Evolutionary conservation across 2,329 filamentous ascomycete species (phyloP).

Genomic region (Macrophomina pseudophaseolina): DNA sequence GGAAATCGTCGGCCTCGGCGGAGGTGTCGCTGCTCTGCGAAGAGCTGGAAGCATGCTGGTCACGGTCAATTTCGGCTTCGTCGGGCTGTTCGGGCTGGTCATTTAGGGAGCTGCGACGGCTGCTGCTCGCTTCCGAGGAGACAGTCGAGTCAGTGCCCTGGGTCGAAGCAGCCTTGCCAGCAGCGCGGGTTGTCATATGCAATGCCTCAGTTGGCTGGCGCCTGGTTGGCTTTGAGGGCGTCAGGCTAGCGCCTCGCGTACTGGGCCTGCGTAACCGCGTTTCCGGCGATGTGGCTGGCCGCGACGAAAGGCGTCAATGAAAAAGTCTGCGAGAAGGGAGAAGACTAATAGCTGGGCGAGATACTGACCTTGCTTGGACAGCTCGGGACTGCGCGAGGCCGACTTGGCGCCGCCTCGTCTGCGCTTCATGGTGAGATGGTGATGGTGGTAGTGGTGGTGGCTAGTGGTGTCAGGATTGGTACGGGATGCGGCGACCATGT

Average conservation of each 20-base stretch:
- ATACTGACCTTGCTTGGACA: slow-evolving; percentile 22
- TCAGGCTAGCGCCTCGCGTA: slow-evolving; percentile 43
- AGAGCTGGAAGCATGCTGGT: slow-evolving; percentile 3
- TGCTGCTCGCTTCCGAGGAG: slow-evolving; percentile 42
- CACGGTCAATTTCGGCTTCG: slow-evolving; percentile 10
- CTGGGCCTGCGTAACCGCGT: slow-evolving; percentile 37
- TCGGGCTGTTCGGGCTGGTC: slow-evolving; percentile 17
- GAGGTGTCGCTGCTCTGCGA: neutral
- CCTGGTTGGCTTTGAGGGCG: slow-evolving; percentile 39
- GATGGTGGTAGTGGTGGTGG: neutral
- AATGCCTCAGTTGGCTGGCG: slow-evolving; percentile 54
- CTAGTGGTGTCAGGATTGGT: slow-evolving; percentile 16
- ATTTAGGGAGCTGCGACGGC: slow-evolving; percentile 47
- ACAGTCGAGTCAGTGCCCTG: slow-evolving; percentile 39
- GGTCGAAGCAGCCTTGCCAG: slow-evolving; percentile 46
- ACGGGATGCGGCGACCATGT: slow-evolving; percentile 22
- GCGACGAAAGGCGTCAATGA: slow-evolving; percentile 20
- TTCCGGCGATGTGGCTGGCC: slow-evolving; percentile 39
- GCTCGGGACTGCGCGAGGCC: slow-evolving; percentile 18
- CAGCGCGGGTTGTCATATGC: slow-evolving; percentile 56
- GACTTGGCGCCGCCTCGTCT: slow-evolving; percentile 25
- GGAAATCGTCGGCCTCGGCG: slow-evolving; percentile 21
- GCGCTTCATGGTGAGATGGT: slow-evolving; percentile 21
- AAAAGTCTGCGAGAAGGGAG: slow-evolving; percentile 6
- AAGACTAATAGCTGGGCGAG: neutral